Conservation (phyloP, 2,329 filamentous ascomycete genomes). For the Chaetomiaceae sp. region DNA sequence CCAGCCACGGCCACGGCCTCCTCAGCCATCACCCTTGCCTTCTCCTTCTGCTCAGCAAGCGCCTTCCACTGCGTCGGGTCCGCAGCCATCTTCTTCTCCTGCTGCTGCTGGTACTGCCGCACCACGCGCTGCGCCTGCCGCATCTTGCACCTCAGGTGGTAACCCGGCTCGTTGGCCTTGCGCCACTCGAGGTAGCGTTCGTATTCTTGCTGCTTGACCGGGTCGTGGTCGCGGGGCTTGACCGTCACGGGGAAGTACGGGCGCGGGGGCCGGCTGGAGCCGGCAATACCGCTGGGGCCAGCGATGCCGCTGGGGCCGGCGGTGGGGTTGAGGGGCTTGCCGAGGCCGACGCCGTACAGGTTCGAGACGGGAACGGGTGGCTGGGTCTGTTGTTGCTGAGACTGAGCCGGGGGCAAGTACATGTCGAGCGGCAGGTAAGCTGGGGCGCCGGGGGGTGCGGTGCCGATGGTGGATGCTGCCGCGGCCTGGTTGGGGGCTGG, state of each 20-base stretch:
- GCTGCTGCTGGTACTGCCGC: conserved; percentile 13
- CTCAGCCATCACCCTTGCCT: conserved; percentile 17
- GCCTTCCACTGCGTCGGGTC: conserved; percentile 16
- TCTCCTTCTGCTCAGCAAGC: conserved; percentile 24
- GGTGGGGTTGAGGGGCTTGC: no score
- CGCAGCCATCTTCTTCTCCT: neutral
- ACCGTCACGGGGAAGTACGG: conserved; percentile 27
- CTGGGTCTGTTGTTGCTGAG: no score
- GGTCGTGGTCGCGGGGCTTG: conserved; percentile 41
- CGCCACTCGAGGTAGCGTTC: conserved; percentile 47
- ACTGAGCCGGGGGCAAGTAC: no score
- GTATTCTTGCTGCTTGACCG: conserved; percentile 42
- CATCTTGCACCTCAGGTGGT: conserved; percentile 43
- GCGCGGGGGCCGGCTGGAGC: conserved; percentile 11
- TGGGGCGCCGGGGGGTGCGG: neutral
- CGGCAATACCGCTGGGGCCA: neutral
- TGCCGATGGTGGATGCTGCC: neutral
- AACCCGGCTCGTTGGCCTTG: conserved; percentile 45
- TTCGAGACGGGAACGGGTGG: no score
- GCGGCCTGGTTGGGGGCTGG: neutral
- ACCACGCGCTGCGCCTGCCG: conserved; percentile 36
- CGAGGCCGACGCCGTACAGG: no score
- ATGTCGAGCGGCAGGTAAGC: no score
- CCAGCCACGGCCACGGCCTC: conserved; percentile 1
- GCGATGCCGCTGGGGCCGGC: no score